Evolutionary conservation across 352 stramenopile genomes (phyloP).

Genomic region (Phytophthora citrophthora): DNA sequence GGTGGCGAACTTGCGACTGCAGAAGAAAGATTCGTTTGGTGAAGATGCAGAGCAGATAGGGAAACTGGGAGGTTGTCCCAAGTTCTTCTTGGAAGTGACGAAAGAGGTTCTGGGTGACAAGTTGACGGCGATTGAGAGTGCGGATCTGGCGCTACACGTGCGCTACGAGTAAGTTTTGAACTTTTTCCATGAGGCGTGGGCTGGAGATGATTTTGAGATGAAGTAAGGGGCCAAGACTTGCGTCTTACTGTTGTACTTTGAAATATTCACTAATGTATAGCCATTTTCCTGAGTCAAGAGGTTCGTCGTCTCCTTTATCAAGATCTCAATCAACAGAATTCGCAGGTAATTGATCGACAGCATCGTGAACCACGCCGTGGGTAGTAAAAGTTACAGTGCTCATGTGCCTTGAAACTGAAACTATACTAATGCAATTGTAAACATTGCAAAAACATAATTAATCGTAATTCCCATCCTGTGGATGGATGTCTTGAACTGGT

Average conservation of each 20-base stretch:
- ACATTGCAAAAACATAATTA: too few relatives aligned
- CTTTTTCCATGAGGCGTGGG: background rate
- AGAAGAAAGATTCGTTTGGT: slow-evolving; percentile 26
- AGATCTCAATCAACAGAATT: too few relatives aligned
- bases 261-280: slow-evolving; percentile 9
- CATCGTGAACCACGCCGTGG: too few relatives aligned
- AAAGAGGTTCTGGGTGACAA: slow-evolving; percentile 13
- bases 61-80: slow-evolving; percentile 20
- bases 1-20: slow-evolving; percentile 21
- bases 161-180: slow-evolving; percentile 2
- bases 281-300: background rate
- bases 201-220: background rate
- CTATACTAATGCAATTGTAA: too few relatives aligned
- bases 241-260: background rate
- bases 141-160: slow-evolving; percentile 12
- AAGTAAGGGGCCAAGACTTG: background rate
- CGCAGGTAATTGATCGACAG: too few relatives aligned
- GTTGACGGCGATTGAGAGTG: slow-evolving; percentile 10
- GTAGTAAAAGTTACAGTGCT: too few relatives aligned
- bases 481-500: too few relatives aligned
- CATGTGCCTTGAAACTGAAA: too few relatives aligned
- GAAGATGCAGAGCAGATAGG: slow-evolving; percentile 14
- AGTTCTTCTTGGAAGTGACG: slow-evolving; percentile 24
- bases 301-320: too few relatives aligned
- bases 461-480: too few relatives aligned